These are phyloP conservation scores for Magnusiomyces sp. DNA, from an alignment of 1,139 yeast species.

Conservation along the genomic window DNA sequence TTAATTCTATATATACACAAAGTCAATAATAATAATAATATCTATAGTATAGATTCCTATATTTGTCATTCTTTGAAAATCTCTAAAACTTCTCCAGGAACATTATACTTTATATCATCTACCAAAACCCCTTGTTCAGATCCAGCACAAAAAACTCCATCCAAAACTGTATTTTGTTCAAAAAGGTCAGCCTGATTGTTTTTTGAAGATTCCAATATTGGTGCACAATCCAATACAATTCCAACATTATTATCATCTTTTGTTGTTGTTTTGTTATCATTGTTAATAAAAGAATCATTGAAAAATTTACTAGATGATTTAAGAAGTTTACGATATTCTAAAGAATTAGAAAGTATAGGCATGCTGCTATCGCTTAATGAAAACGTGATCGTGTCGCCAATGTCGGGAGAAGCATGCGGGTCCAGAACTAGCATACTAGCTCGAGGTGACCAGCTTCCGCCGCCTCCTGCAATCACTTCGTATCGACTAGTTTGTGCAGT, in stretches of 20 bases:
- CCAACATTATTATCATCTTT: background rate
- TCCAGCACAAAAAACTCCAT: constrained; percentile 27
- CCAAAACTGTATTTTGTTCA: constrained; percentile 14
- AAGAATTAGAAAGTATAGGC: background rate
- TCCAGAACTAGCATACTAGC: constrained; percentile 52
- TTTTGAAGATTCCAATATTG: constrained; percentile 21
- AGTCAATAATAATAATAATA: no score
- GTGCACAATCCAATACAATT: constrained; percentile 21
- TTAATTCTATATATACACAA: no score
- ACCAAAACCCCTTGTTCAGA: constrained; percentile 30
- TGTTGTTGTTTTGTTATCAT: background rate
- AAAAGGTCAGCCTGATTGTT: constrained; percentile 11
- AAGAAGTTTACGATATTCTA: constrained; percentile 1
- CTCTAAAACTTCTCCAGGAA: constrained; percentile 23
- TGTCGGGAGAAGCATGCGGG: constrained; percentile 41
- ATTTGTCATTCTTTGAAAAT: no score
- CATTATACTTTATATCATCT: constrained; percentile 27
- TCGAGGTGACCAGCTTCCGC: constrained; percentile 62
- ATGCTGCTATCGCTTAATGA: constrained; percentile 27
- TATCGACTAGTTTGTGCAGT: constrained; percentile 13
- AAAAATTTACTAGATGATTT: no score
- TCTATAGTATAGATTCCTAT: no score
- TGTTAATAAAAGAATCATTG: constrained; percentile 1
- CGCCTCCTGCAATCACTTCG: constrained; percentile 51
- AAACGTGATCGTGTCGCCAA: constrained; percentile 44